These are phyloP conservation scores for Simplicillium aogashimaense DNA, from an alignment of 2,329 filamentous ascomycete genomes.

Conservation along the genomic window DNA sequence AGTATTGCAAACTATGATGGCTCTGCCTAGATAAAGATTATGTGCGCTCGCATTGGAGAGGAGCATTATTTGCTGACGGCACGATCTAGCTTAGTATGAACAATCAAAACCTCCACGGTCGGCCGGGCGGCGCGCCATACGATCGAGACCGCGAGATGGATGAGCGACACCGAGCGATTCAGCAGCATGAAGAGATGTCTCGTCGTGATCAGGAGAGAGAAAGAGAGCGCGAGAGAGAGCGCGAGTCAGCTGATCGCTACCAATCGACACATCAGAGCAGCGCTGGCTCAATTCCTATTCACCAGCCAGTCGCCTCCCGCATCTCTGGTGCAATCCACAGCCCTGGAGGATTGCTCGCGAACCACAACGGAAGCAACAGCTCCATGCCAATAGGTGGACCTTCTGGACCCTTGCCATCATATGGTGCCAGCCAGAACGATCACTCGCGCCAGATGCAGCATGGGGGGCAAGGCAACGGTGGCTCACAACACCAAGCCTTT, in stretches of 20 bases:
- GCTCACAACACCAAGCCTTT: conserved; percentile 46
- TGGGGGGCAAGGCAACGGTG: conserved; percentile 34
- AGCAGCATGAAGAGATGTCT: conserved; percentile 37
- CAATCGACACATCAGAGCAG: conserved; percentile 78
- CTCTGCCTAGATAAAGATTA: neutral
- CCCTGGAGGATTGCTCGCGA: conserved; percentile 77
- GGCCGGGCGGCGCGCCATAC: conserved; percentile 28
- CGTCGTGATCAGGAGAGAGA: conserved; percentile 33
- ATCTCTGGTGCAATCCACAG: conserved; percentile 78
- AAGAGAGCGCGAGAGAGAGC: conserved; percentile 52
- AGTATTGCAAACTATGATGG: neutral
- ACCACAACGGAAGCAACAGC: conserved; percentile 52
- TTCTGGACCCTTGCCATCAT: conserved; percentile 38
- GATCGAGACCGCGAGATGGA: conserved; percentile 40
- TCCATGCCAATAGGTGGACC: conserved; percentile 42
- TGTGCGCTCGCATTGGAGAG: neutral
- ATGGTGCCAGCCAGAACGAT: conserved; percentile 46
- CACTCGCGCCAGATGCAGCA: conserved; percentile 42
- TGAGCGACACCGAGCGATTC: conserved; percentile 35
- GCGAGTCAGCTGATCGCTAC: conserved; percentile 57
- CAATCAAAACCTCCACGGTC: conserved; percentile 32
- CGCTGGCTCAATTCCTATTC: conserved; percentile 78
- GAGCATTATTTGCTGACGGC: neutral
- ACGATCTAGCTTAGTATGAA: conserved; percentile 26
- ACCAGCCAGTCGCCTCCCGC: conserved; percentile 85